phyloP scores from a whole-genome alignment of 352 stramenopile species.

The Aphanomyces astaci region DNA sequence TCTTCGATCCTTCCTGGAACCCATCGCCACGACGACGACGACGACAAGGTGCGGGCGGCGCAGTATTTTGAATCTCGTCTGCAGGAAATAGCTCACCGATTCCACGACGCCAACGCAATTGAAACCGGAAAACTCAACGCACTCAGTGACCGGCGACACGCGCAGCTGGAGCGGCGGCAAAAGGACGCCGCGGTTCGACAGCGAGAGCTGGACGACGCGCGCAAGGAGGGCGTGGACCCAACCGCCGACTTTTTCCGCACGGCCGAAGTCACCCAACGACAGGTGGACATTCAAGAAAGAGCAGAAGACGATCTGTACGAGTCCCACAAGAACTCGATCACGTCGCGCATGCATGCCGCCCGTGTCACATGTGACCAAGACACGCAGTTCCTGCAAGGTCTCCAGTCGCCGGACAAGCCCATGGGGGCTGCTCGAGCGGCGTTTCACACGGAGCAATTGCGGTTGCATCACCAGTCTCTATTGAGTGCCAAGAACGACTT shows the following conservation, averaged over 20 bases:
- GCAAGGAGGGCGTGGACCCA: constrained; percentile 57
- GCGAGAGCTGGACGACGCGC: constrained; percentile 52
- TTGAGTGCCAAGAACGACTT: not conserved
- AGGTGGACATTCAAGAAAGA: constrained; percentile 40
- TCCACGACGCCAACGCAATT: constrained; percentile 31
- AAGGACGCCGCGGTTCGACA: constrained; percentile 56
- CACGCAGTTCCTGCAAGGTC: constrained; percentile 32
- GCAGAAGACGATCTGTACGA: constrained; percentile 49
- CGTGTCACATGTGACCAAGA: constrained; percentile 32
- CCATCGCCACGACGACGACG: constrained; percentile 18
- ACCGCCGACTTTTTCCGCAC: constrained; percentile 73
- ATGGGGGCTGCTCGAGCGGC: constrained; percentile 41
- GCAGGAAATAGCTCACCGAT: constrained; percentile 28
- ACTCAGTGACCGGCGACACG: constrained; percentile 40
- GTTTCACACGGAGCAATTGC: constrained; percentile 57
- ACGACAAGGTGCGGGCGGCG: constrained; percentile 41
- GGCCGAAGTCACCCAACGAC: constrained; percentile 51
- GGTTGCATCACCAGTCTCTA: constrained; percentile 10
- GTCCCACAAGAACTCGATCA: constrained; percentile 37
- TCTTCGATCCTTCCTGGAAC: too few relatives aligned
- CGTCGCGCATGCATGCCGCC: constrained; percentile 37
- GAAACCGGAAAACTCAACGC: constrained; percentile 56
- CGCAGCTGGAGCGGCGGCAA: constrained; percentile 41
- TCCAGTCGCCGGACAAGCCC: constrained; percentile 39
- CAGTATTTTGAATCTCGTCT: constrained; percentile 53